Evolutionary conservation across 768 basidiomycete species (phyloP).

Genomic region (Tulasnella sp.): DNA sequence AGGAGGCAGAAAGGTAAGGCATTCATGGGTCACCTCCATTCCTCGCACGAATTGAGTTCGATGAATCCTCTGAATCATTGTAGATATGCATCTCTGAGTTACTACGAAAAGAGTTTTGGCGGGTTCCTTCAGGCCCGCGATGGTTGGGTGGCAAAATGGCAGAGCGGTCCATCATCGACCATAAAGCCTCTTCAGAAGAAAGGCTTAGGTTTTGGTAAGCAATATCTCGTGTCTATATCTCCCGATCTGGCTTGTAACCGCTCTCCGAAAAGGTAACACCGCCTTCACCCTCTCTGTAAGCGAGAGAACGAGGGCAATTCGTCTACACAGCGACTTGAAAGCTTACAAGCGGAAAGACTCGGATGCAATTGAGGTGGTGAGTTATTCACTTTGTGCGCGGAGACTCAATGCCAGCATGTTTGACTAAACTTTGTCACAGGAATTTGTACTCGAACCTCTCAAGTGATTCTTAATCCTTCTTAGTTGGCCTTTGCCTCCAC

Average conservation of each 20-base stretch:
- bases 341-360: not conserved
- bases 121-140: not conserved
- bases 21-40: not conserved
- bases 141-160: slow-evolving; percentile 11
- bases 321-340: not conserved
- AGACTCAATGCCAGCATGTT: not conserved
- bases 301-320: not conserved
- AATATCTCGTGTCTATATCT: not conserved
- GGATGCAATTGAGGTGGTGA: not conserved
- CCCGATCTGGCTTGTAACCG: not conserved
- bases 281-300: not conserved
- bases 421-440: not conserved
- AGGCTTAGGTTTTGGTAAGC: not conserved
- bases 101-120: not conserved
- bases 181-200: slow-evolving; percentile 6
- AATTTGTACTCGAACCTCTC: not conserved
- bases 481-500: not conserved
- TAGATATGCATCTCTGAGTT: not conserved
- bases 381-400: not conserved
- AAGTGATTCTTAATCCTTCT: not conserved
- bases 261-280: not conserved
- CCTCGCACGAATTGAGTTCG: not conserved
- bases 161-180: not conserved
- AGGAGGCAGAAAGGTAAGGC: not conserved
- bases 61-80: not conserved